Base-by-base conservation (phyloP, 2,329 filamentous ascomycete genomes). In the Penicillium sp. region DNA sequence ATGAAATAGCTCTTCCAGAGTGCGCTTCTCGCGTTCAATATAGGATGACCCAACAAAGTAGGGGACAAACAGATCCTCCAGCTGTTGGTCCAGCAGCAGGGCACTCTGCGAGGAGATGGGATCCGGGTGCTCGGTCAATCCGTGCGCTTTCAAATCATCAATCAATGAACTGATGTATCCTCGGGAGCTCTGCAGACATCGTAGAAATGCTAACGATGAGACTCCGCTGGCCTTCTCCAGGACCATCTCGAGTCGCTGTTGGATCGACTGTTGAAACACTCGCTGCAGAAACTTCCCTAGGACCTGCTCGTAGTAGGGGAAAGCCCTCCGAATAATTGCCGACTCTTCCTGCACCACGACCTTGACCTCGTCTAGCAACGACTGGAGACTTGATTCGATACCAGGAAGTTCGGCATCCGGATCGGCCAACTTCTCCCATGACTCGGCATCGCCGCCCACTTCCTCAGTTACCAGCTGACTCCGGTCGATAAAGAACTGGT, bases 401-500 rank as follows among this genome's bases (percentile, higher is more conserved):
- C 88, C 87, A 0, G 91, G 90, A 1, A 90, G 87, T 40, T 95
- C 90, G 0, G 87, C 82, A 69, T 98, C 93, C 0, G 94, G 94
- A 63, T 98, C 93, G 38, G 94, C 91, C 42, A 98, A 77, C 57
- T 85, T 84, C 47, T 97, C 91, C 90, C 91, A 96, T 1, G 82
- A 85, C 51, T 89, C 71, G n/a, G 66, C 61, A 52, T 76, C 72
- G 23, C 71, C 72, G 20, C 67, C 67, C 32, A 95, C 81, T 65
- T 95, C 90, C 60, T 95, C 90, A 0, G 85, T 86, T 40, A 95
- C 85, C 47, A 98, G 76, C 67, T 97, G 91, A 57, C 89, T 93
- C 22, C 90, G 80, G 65, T 97, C 93, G 63, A 98, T 96, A 72
- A 98, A 98, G 77, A 98, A 98, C 63, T 95, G 89, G 70, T 98